These are phyloP conservation scores for Alternaria dauci DNA, from an alignment of 2,329 filamentous ascomycete genomes.

Conservation along the genomic window DNA sequence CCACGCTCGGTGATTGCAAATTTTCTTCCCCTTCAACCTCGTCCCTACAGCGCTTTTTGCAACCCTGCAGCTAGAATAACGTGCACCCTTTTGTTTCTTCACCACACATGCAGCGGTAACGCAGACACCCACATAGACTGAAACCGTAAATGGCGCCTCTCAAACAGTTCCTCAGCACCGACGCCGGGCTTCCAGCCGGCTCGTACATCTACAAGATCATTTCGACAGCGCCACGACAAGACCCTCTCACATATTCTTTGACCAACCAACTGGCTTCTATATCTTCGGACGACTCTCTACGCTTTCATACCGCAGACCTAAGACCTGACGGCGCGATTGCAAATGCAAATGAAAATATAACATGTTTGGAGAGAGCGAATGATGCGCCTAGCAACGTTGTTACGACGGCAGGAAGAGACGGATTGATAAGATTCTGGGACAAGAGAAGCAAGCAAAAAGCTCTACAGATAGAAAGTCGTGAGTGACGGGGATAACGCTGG, in stretches of 20 bases:
- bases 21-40: neutral
- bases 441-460: conserved; percentile 63
- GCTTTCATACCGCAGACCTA: conserved; percentile 66
- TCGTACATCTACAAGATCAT: conserved; percentile 53
- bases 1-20: neutral
- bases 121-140: neutral
- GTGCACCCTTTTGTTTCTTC: neutral
- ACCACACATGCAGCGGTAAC: neutral
- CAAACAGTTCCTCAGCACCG: conserved; percentile 25
- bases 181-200: conserved; percentile 41
- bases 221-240: conserved; percentile 42
- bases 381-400: conserved; percentile 61
- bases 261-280: conserved; percentile 64
- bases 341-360: conserved; percentile 69
- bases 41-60: neutral
- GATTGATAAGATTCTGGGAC: conserved; percentile 72
- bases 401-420: conserved; percentile 76
- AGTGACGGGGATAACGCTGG: conserved; percentile 4
- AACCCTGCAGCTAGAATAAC: neutral
- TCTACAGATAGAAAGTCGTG: conserved; percentile 47
- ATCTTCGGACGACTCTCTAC: conserved; percentile 74
- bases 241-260: conserved; percentile 42
- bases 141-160: conserved; percentile 30
- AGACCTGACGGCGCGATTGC: conserved; percentile 60
- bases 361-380: conserved; percentile 67